These are phyloP conservation scores for Colletotrichum neosansevieriae DNA, from an alignment of 2,329 filamentous ascomycete species.

Conservation along the genomic window DNA sequence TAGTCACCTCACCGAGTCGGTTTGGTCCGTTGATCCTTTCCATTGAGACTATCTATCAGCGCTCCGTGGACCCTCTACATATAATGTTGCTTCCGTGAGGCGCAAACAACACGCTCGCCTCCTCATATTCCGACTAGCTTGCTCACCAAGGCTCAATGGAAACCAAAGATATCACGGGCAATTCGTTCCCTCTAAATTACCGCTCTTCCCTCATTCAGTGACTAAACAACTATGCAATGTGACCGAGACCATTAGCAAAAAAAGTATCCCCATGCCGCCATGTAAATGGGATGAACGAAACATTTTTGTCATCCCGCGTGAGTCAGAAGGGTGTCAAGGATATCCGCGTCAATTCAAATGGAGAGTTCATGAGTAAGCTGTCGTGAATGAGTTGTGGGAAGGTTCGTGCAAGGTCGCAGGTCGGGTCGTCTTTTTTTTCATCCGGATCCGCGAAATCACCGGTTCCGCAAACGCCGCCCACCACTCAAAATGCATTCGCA, in stretches of 20 bases:
- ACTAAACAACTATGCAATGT: constrained; percentile 40
- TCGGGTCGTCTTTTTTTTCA: neutral
- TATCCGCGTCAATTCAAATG: constrained; percentile 37
- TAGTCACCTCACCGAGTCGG: no score
- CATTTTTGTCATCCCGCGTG: constrained; percentile 33
- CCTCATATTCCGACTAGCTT: constrained; percentile 4
- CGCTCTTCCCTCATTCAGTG: constrained; percentile 25
- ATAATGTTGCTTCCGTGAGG: constrained; percentile 25
- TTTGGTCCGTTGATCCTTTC: constrained; percentile 29
- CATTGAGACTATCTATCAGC: constrained; percentile 40
- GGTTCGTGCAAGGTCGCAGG: constrained; percentile 10
- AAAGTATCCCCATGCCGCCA: constrained; percentile 32
- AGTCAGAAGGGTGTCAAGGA: constrained; percentile 38
- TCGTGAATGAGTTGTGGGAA: constrained; percentile 21
- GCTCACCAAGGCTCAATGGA: constrained; percentile 14
- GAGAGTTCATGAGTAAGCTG: constrained; percentile 35
- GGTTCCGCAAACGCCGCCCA: constrained; percentile 13
- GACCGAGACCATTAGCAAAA: constrained; percentile 40
- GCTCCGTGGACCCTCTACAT: constrained; percentile 25
- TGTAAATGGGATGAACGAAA: constrained; percentile 37
- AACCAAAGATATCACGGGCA: constrained; percentile 23
- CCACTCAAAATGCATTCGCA: neutral
- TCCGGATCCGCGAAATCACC: constrained; percentile 3
- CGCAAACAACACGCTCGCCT: constrained; percentile 13
- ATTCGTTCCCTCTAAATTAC: constrained; percentile 39